Percentiles rank a stretch among this genome's conserved stretches.
These are phyloP conservation scores for Theileria parva DNA, from an alignment of 169 alveolate species.

Conservation along the genomic window DNA sequence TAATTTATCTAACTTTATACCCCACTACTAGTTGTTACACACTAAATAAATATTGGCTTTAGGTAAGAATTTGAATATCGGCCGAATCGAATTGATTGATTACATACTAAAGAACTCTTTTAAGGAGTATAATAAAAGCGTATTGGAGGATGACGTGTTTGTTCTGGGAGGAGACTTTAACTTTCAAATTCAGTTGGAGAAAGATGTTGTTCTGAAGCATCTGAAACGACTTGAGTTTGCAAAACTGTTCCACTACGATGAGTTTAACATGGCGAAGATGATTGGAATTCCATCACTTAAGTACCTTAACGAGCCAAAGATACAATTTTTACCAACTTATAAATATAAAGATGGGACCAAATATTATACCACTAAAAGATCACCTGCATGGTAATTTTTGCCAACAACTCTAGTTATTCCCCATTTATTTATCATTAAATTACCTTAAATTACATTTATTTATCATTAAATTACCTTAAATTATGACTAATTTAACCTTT, in stretches of 20 bases:
- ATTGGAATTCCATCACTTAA: constrained; percentile 30
- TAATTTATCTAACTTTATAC: too few species aligned
- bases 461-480: too few species aligned
- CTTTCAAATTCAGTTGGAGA: constrained; percentile 77
- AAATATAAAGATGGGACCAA: constrained; percentile 84
- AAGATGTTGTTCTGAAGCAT: constrained; percentile 51
- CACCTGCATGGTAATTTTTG: constrained; percentile 88
- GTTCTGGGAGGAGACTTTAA: constrained; percentile 89
- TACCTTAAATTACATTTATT: too few species aligned
- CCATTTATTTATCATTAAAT: too few species aligned
- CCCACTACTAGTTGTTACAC: too few species aligned
- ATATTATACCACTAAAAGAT: constrained; percentile 84
- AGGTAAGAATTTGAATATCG: constrained; percentile 24
- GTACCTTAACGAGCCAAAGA: constrained; percentile 77
- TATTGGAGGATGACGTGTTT: constrained; percentile 74
- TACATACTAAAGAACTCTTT: constrained; percentile 34
- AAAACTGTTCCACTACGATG: constrained; percentile 65
- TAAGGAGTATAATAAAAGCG: constrained; percentile 23
- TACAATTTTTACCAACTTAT: constrained; percentile 90
- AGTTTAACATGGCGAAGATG: constrained; percentile 62
- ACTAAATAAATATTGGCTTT: background rate
- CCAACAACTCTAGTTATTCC: too few species aligned
- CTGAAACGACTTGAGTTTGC: constrained; percentile 34
- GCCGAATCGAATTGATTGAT: constrained; percentile 36
- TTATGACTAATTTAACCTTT: too few species aligned